Percentiles rank a stretch among this genome's conserved stretches.
Evolutionary conservation across 228 moss, liverwort and hornwort species (phyloP).

Genomic region (Sphagnum fallax): DNA sequence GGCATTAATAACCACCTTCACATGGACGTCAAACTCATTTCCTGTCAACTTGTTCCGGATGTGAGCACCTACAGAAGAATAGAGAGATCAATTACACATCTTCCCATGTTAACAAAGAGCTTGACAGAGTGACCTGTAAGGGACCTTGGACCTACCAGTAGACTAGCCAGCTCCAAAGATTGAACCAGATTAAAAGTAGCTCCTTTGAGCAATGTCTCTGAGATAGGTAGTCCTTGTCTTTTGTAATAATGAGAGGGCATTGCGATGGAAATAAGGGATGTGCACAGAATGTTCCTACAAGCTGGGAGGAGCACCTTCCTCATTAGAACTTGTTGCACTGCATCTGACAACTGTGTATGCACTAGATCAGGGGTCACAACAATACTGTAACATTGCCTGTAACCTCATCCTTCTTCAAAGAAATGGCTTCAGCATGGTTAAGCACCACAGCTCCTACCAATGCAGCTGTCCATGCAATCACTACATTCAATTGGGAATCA

Average conservation of each 20-base stretch:
- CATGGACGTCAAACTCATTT: slow-evolving; percentile 81
- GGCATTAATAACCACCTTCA: slow-evolving; percentile 84
- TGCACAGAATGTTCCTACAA: too few relatives aligned
- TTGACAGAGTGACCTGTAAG: neutral
- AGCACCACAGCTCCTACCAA: slow-evolving; percentile 80
- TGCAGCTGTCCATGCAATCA: slow-evolving; percentile 83
- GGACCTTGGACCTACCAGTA: too few relatives aligned
- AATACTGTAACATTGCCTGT: slow-evolving; percentile 42
- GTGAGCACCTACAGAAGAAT: slow-evolving; percentile 22
- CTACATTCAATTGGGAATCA: slow-evolving; percentile 84
- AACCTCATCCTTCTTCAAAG: slow-evolving; percentile 54
- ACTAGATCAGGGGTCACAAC: too few relatives aligned
- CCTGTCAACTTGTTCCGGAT: slow-evolving; percentile 72
- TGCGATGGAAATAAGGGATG: too few relatives aligned
- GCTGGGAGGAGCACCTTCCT: too few relatives aligned
- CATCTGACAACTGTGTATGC: too few relatives aligned
- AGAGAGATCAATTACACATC: neutral
- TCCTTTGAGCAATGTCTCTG: too few relatives aligned
- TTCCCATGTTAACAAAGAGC: neutral
- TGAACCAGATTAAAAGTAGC: too few relatives aligned
- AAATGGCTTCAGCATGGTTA: slow-evolving; percentile 86
- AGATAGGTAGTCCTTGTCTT: too few relatives aligned
- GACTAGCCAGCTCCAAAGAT: too few relatives aligned
- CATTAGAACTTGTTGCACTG: too few relatives aligned
- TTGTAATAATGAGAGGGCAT: too few relatives aligned